A percentile compares a stretch with the other conserved stretches of the same genome.
These are phyloP conservation scores for Dittrichia graveolens DNA, from an alignment of 129 eudicot species.

Conservation along the genomic window DNA sequence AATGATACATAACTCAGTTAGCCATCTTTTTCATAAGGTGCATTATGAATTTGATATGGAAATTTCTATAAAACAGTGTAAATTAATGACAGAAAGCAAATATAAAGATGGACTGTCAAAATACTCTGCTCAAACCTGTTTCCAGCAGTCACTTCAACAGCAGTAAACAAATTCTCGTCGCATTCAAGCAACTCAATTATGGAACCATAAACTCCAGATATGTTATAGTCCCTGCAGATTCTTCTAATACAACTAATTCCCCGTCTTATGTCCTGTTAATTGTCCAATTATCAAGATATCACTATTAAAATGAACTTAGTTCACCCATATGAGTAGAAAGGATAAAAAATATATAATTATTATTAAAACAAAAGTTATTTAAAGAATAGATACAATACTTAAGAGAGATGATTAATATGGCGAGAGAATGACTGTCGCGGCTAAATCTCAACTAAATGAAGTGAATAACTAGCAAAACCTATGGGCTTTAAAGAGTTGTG, in stretches of 20 bases:
- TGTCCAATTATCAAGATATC: slow-evolving; percentile 7
- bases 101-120: background rate
- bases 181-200: slow-evolving; percentile 90
- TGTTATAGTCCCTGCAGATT: slow-evolving; percentile 65
- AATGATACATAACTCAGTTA: background rate
- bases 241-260: slow-evolving; percentile 79
- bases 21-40: background rate
- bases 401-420: background rate
- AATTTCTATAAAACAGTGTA: background rate
- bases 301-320: slow-evolving; percentile 23
- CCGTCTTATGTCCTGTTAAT: slow-evolving; percentile 83
- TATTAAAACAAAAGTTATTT: background rate
- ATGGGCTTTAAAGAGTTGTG: background rate
- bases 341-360: background rate
- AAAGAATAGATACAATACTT: background rate
- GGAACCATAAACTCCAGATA: slow-evolving; percentile 84
- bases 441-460: background rate
- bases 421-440: background rate
- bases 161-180: slow-evolving; percentile 88
- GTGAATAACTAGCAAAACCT: background rate
- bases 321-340: background rate
- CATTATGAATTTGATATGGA: background rate
- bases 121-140: slow-evolving; percentile 60
- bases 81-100: slow-evolving; percentile 9
- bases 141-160: slow-evolving; percentile 99